phyloP scores from a whole-genome alignment of 306 rosid genomes.

The Lathyrus aphaca region DNA sequence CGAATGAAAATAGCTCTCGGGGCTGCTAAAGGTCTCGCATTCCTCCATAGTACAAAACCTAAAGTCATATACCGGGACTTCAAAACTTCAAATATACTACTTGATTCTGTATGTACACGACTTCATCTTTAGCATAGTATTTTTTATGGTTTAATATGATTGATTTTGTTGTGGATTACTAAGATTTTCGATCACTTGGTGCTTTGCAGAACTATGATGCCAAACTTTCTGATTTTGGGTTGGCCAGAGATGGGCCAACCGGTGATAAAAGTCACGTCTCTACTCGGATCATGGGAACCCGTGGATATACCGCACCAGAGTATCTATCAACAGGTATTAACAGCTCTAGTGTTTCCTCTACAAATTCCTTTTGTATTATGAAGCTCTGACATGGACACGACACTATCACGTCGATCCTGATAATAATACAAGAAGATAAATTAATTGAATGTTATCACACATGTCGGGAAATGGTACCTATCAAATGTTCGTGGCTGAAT shows the following conservation, averaged over 20 bases:
- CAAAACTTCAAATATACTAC: constrained; percentile 87
- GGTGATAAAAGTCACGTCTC: constrained; percentile 96
- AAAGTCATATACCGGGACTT: constrained; percentile 95
- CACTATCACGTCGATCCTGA: neutral
- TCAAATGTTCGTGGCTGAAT: constrained; percentile 9
- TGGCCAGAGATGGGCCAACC: constrained; percentile 95
- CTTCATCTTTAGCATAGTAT: constrained; percentile 1
- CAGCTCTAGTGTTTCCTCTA: constrained; percentile 20
- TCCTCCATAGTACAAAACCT: constrained; percentile 77
- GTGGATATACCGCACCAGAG: constrained; percentile 93
- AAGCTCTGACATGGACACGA: neutral
- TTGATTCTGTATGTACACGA: constrained; percentile 66
- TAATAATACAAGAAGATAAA: neutral
- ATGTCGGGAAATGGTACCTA: neutral
- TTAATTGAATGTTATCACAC: neutral
- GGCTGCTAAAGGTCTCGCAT: constrained; percentile 92
- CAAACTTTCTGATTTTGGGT: constrained; percentile 94
- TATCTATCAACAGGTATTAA: constrained; percentile 77
- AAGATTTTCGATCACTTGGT: constrained; percentile 8
- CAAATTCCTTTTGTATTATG: neutral
- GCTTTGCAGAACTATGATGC: constrained; percentile 74
- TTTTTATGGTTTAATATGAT: constrained; percentile 31
- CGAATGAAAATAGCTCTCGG: constrained; percentile 77
- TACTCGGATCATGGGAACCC: constrained; percentile 87
- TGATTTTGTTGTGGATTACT: constrained; percentile 33